phyloP scores from a whole-genome alignment of 306 rosid species.

The Begonia peltatifolia region DNA sequence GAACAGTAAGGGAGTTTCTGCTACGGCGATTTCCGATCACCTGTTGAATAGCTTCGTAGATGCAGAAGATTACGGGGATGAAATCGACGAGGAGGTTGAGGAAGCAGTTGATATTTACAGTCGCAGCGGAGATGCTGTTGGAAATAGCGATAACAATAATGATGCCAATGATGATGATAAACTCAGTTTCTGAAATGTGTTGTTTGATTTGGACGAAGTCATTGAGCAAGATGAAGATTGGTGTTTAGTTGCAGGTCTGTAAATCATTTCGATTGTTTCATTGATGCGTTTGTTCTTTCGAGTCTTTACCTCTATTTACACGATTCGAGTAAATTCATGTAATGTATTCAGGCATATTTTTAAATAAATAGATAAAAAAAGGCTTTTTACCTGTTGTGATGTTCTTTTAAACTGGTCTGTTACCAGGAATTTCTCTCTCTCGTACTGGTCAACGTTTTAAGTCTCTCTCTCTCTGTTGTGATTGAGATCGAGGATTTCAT shows the following conservation, averaged over 20 bases:
- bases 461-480: too few species aligned
- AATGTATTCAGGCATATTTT: too few species aligned
- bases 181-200: constrained; percentile 21
- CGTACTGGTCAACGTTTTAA: too few species aligned
- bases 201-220: constrained; percentile 15
- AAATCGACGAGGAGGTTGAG: background rate
- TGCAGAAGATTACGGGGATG: constrained; percentile 7
- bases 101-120: background rate
- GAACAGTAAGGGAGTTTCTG: constrained; percentile 13
- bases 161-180: constrained; percentile 14
- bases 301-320: too few species aligned
- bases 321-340: too few species aligned
- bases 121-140: background rate
- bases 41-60: background rate
- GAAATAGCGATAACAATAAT: constrained; percentile 3
- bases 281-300: too few species aligned
- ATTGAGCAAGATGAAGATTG: constrained; percentile 38
- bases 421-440: too few species aligned
- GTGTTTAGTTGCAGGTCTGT: constrained; percentile 29
- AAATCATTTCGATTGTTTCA: background rate
- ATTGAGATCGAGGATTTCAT: too few species aligned
- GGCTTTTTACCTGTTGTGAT: too few species aligned
- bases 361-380: too few species aligned
- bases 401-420: too few species aligned
- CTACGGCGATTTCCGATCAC: constrained; percentile 20